These are phyloP conservation scores for Fusarium lyarnte DNA, from an alignment of 2,329 filamentous ascomycete genomes.

Conservation along the genomic window DNA sequence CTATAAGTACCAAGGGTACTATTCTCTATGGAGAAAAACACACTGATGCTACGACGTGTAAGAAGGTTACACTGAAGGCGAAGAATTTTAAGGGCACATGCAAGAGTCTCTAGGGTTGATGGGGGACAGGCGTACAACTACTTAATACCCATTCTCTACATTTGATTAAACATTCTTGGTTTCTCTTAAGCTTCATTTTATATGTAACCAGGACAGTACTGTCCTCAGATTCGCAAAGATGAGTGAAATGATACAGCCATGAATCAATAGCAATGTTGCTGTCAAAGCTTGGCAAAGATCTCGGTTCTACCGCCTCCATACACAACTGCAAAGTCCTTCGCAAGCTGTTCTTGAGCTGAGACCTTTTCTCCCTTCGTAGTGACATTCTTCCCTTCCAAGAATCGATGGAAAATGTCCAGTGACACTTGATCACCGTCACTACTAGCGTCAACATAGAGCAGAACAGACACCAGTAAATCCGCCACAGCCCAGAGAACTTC, in stretches of 20 bases:
- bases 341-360: constrained; percentile 42
- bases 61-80: constrained; percentile 39
- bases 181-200: not conserved
- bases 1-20: constrained; percentile 31
- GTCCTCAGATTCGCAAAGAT: not conserved
- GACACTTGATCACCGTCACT: constrained; percentile 50
- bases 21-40: constrained; percentile 38
- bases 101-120: constrained; percentile 22
- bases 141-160: not conserved
- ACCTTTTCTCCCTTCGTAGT: constrained; percentile 28
- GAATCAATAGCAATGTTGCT: not conserved
- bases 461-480: constrained; percentile 55
- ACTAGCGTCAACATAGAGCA: constrained; percentile 54
- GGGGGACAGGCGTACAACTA: too few species aligned
- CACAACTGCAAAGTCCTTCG: constrained; percentile 48
- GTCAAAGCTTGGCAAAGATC: constrained; percentile 41
- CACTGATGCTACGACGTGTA: constrained; percentile 33
- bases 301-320: constrained; percentile 44
- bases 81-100: constrained; percentile 43
- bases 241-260: not conserved
- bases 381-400: constrained; percentile 45
- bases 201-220: not conserved
- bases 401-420: constrained; percentile 53
- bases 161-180: not conserved
- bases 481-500: constrained; percentile 55